phyloP scores from a whole-genome alignment of 2,329 filamentous ascomycete genomes.

The Fusarium pseudonygamai region DNA sequence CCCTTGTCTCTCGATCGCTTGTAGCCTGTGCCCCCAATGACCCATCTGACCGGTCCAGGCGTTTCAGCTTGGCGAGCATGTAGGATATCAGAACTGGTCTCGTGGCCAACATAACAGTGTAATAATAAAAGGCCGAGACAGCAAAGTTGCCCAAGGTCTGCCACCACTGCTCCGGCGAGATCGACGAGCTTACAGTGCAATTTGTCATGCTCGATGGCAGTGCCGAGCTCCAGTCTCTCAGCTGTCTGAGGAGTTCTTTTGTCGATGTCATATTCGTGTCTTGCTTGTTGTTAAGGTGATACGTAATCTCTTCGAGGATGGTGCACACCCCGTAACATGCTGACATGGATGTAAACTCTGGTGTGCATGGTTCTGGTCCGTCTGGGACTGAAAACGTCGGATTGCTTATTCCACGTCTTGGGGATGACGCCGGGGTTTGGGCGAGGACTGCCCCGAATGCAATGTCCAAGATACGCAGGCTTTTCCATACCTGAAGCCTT shows the following conservation, averaged over 20 bases:
- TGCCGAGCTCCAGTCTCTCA: not conserved
- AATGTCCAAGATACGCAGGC: not conserved
- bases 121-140: not conserved
- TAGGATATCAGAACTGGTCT: not conserved
- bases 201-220: not conserved
- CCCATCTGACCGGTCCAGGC: not conserved
- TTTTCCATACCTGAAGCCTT: not conserved
- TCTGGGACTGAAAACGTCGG: not conserved
- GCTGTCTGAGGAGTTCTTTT: not conserved
- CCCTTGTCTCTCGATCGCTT: not conserved
- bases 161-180: not conserved
- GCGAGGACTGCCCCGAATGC: not conserved
- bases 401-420: not conserved
- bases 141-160: not conserved
- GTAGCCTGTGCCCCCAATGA: too few species aligned
- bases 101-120: not conserved
- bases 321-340: not conserved
- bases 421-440: not conserved
- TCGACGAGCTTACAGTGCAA: not conserved
- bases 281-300: not conserved
- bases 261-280: not conserved
- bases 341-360: not conserved
- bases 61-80: not conserved
- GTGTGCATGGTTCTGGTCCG: fast-evolving
- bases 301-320: not conserved